A percentile compares a stretch with the other conserved stretches of the same genome.
Evolutionary conservation across 768 basidiomycete genomes (phyloP).

Genomic region (Lentinula raphanica): DNA sequence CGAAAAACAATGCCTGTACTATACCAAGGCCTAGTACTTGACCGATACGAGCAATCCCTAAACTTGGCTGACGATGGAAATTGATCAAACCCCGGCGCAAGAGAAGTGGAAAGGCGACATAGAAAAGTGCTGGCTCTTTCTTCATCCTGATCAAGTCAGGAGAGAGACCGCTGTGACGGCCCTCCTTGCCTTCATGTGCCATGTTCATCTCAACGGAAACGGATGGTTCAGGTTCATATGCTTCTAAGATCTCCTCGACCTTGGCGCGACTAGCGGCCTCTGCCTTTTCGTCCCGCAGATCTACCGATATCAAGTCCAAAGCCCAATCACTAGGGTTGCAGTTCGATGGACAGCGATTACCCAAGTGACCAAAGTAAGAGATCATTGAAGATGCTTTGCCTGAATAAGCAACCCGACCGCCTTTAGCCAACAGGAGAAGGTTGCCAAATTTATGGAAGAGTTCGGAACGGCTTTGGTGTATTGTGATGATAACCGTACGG

Average conservation of each 20-base stretch:
- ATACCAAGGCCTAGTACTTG: background rate
- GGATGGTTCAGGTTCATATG: background rate
- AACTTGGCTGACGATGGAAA: constrained; percentile 2
- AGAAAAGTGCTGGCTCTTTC: background rate
- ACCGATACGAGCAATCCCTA: constrained; percentile 2
- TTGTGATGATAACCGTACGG: constrained; percentile 32
- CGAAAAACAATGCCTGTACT: constrained; percentile 8
- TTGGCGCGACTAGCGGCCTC: constrained; percentile 6
- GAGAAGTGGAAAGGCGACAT: constrained; percentile 4
- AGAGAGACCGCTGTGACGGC: background rate
- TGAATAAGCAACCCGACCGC: constrained; percentile 62
- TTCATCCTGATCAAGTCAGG: background rate
- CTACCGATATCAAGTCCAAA: constrained; percentile 10
- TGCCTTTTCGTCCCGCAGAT: constrained; percentile 4
- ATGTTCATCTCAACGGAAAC: background rate
- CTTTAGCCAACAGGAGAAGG: constrained; percentile 60
- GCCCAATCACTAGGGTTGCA: constrained; percentile 71
- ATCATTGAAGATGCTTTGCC: constrained; percentile 50
- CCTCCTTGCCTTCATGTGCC: background rate
- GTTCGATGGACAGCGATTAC: constrained; percentile 59
- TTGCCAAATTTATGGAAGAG: constrained; percentile 51
- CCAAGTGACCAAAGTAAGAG: constrained; percentile 56
- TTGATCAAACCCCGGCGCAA: constrained; percentile 4
- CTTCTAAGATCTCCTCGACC: constrained; percentile 3
- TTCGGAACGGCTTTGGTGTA: constrained; percentile 22